These are phyloP conservation scores for Gautieria morchelliformis DNA, from an alignment of 768 basidiomycete genomes.

Conservation along the genomic window DNA sequence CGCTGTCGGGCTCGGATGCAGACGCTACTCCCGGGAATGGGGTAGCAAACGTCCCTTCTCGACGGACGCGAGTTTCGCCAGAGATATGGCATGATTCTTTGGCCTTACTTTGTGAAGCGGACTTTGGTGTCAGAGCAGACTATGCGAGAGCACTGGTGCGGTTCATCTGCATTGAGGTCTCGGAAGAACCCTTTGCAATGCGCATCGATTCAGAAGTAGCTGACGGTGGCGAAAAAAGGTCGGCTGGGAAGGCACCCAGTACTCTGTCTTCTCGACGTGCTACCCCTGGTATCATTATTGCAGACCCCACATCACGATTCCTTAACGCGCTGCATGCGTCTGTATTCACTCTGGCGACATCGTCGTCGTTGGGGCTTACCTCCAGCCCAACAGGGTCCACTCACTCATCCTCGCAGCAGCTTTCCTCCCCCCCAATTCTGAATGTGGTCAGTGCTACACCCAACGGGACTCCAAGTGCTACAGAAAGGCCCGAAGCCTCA, in stretches of 20 bases:
- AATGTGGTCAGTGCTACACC: constrained; percentile 26
- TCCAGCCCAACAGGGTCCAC: constrained; percentile 17
- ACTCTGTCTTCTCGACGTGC: background rate
- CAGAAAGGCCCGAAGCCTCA: constrained; percentile 19
- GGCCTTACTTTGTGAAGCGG: constrained; percentile 70
- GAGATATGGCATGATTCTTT: constrained; percentile 91
- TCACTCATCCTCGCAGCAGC: constrained; percentile 24
- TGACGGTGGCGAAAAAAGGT: background rate
- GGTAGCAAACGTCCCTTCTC: constrained; percentile 20
- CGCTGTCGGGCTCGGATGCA: background rate
- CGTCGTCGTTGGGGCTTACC: constrained; percentile 46
- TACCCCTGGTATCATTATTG: constrained; percentile 15
- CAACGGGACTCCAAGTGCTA: constrained; percentile 15
- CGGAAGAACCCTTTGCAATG: constrained; percentile 4
- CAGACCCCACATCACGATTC: constrained; percentile 59
- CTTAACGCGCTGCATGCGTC: constrained; percentile 77
- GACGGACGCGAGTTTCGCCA: constrained; percentile 59
- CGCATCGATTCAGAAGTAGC: background rate
- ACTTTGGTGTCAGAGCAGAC: constrained; percentile 69
- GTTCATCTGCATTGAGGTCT: background rate
- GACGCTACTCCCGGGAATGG: constrained; percentile 4
- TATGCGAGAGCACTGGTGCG: constrained; percentile 62
- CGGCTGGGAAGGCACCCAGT: background rate
- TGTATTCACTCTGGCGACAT: constrained; percentile 67
- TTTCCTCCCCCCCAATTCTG: constrained; percentile 18